phyloP scores from a whole-genome alignment of 1,139 yeast species.

The Komagataea norvegica region DNA sequence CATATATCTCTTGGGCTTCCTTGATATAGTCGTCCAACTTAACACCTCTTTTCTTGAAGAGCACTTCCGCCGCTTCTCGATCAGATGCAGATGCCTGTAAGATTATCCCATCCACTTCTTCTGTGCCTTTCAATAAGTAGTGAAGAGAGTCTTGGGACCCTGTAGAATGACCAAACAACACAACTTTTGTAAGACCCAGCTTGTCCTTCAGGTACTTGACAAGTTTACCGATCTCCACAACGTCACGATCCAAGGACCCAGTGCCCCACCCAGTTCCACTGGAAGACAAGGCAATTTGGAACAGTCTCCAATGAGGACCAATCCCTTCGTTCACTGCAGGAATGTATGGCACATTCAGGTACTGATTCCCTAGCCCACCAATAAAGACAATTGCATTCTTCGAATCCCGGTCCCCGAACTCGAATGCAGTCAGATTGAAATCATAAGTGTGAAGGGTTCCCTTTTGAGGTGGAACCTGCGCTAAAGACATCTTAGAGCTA shows the following conservation, averaged over 20 bases:
- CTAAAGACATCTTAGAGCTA: no score
- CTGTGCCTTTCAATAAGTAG: conserved; percentile 37
- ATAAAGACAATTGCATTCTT: conserved; percentile 49
- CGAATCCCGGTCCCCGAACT: conserved; percentile 21
- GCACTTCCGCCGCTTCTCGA: conserved; percentile 41
- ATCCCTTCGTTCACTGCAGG: conserved; percentile 45
- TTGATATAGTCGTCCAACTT: conserved; percentile 30
- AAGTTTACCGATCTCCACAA: conserved; percentile 49
- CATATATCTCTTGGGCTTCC: conserved; percentile 38
- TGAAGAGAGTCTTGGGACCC: conserved; percentile 75
- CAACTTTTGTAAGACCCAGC: conserved; percentile 40
- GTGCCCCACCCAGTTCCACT: conserved; percentile 76
- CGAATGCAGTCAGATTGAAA: conserved; percentile 29
- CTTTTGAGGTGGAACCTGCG: conserved; percentile 2
- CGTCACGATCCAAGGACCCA: conserved; percentile 58
- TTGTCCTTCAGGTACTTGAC: conserved; percentile 51
- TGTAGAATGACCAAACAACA: conserved; percentile 79
- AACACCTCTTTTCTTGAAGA: not conserved
- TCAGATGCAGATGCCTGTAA: conserved; percentile 77
- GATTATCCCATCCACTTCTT: conserved; percentile 53
- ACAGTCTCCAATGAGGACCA: conserved; percentile 50
- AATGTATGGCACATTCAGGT: conserved; percentile 71
- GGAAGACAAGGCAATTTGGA: conserved; percentile 59
- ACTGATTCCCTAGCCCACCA: conserved; percentile 76
- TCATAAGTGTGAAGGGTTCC: conserved; percentile 18